phyloP scores from a whole-genome alignment of 1,284 basidiomycete genomes.

The Ceratobasidium sp. region DNA sequence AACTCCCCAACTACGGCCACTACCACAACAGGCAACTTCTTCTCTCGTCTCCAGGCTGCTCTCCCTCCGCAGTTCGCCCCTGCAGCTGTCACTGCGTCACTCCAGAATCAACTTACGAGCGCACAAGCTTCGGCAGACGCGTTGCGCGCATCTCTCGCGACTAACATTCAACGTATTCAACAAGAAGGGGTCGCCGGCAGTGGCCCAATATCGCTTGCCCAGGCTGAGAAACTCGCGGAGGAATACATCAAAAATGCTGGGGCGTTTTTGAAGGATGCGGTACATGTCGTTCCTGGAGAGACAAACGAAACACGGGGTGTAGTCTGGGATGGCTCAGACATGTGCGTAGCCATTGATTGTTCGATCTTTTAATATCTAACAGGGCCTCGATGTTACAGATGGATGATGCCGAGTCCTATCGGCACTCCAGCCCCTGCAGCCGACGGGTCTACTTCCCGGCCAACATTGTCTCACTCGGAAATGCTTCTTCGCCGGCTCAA shows the following conservation, averaged over 20 bases:
- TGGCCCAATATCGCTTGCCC: constrained; percentile 54
- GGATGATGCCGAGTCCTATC: constrained; percentile 42
- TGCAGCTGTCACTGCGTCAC: constrained; percentile 57
- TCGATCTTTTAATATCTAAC: constrained; percentile 50
- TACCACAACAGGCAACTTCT: constrained; percentile 55
- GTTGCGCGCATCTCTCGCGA: constrained; percentile 67
- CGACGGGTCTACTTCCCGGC: constrained; percentile 55
- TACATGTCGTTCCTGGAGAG: constrained; percentile 87
- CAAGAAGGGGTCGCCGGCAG: constrained; percentile 52
- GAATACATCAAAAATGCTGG: constrained; percentile 71
- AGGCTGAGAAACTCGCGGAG: constrained; percentile 81
- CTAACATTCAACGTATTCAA: constrained; percentile 72
- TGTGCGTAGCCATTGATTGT: constrained; percentile 61
- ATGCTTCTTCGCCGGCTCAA: constrained; percentile 75
- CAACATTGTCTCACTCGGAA: constrained; percentile 72
- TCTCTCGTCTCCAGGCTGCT: constrained; percentile 72
- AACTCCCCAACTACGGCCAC: constrained; percentile 14
- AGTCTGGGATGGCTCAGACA: constrained; percentile 82
- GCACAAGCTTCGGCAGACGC: constrained; percentile 47
- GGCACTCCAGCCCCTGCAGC: constrained; percentile 47
- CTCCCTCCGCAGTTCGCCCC: constrained; percentile 66
- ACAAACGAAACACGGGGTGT: constrained; percentile 53
- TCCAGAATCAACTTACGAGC: constrained; percentile 63
- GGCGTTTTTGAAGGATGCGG: constrained; percentile 80
- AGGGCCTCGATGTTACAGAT: constrained; percentile 41